Evolutionary conservation across 768 basidiomycete genomes (phyloP), one percentile per base, ranked within the genome.

Genomic region (Fibroporia radiculosa): DNA sequence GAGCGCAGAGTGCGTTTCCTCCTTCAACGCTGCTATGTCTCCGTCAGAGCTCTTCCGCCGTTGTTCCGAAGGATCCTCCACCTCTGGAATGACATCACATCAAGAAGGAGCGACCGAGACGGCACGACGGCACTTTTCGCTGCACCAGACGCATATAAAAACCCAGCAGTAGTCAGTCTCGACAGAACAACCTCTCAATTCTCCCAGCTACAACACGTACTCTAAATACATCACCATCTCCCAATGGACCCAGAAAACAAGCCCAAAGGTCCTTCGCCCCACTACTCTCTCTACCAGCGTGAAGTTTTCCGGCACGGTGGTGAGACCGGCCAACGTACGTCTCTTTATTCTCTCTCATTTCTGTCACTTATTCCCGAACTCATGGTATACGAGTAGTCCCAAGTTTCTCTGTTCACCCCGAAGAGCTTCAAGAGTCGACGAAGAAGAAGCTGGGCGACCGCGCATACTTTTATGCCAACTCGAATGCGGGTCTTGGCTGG

Each of bases 401-500:
- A 6, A 61, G 43, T 48, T 68, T 70, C 52, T 69, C 69, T 13
- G 65, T 69, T 2, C 70, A 71, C 49, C 64, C 70, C 0, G 70
- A 70, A 6, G 64, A 69, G 47, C 62, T 73, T 3, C 65, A 61
- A 40, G 60, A 64, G 37, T 59, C 62, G 2, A 67, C 68, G 4
- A 68, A 68, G 60, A 57, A 65, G 51, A 69, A 66, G 41, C 56
- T 71, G 24, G 71, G 61, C 43, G 67, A 72, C 48, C 63, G 74
- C 25, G 70, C 66, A 3, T 75, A 72, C 56, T 70, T 72, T 43
- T 76, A 75, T 50, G 74, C 74, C 1, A 70, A 69, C 53, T 72
- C 71, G 10, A 77, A 76, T 48, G 75, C 75, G 0, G 75, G 75
- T 1, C 49, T 74, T 0, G 68, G 69, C 13, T 74, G 71, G 70